Evolutionary conservation across 2,329 filamentous ascomycete species (phyloP), one percentile per base, ranked within the genome.

Genomic region (Epichloe sylvatica): DNA sequence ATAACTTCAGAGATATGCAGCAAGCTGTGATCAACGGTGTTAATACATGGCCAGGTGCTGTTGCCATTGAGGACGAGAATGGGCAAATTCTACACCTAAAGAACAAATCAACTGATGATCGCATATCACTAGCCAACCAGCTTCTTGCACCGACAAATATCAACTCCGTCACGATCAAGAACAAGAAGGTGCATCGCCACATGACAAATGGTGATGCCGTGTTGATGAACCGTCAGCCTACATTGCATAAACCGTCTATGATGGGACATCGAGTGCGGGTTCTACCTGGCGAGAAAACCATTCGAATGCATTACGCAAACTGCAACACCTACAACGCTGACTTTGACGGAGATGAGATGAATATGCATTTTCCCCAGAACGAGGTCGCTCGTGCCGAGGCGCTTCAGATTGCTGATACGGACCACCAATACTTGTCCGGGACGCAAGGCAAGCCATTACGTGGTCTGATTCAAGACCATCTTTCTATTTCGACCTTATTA

Each of bases 321-420:
- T 97, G 92, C 67, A 98, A 98, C 62, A 96, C 92, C 0, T 98
- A 98, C 74, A 98, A 98, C 60, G 92, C 92, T 34, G 92, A 98
- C 75, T 98, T 98, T 62, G 94, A 98, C 62, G 92, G 92, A 66
- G 92, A 98, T 64, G 92, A 98, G 67, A 98, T 98, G 92, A 98
- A 98, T 66, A 94, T 98, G 90, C 92, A 98, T 68, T 97, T 98
- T 62, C 92, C 92, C 1, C 92, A 98, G 60, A 97, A 95, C 58
- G 94, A 97, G 64, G 75, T 97, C 55, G 92, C 92, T 15, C 78
- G 92, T 57, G 86, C 91, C 2, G 92, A 98, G 69, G 92, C 92
- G 2, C 77, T 94, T 57, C 86, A 89, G 57, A 83, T 98, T 59
- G 92, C 92, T 37, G 91, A 97, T 64, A 96, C 92, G 3, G 91